Conservation (phyloP, 2,329 filamentous ascomycete species). For the Colletotrichum lindemuthianum region DNA sequence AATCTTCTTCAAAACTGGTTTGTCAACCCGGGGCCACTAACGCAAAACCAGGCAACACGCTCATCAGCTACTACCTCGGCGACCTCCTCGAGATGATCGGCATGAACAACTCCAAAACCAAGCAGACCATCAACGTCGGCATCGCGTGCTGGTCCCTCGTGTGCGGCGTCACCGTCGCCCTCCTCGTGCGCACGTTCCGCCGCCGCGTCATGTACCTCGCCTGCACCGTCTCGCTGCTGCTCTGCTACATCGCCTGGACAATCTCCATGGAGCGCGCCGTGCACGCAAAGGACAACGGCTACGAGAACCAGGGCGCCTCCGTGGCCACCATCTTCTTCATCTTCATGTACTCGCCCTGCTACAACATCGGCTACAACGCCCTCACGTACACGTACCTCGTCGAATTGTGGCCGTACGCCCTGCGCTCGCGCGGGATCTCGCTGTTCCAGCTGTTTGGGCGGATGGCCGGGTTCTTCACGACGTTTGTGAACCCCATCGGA, state of each 20-base stretch:
- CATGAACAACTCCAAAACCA: conserved; percentile 50
- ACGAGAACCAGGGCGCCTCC: conserved; percentile 45
- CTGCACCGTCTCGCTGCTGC: conserved; percentile 50
- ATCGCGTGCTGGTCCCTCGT: conserved; percentile 59
- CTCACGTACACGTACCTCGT: conserved; percentile 70
- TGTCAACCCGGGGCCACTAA: too few relatives aligned
- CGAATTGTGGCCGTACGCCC: conserved; percentile 68
- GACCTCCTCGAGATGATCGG: conserved; percentile 58
- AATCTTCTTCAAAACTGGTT: too few relatives aligned
- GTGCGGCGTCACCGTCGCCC: conserved; percentile 53
- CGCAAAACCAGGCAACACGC: conserved; percentile 55
- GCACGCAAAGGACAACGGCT: conserved; percentile 42
- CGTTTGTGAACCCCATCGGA: conserved; percentile 38
- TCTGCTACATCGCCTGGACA: conserved; percentile 65
- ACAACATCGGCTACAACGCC: conserved; percentile 70
- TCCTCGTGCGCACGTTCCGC: conserved; percentile 55
- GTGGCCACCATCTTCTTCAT: conserved; percentile 63
- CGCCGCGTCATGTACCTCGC: conserved; percentile 59
- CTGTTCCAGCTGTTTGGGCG: conserved; percentile 46
- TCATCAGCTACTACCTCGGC: conserved; percentile 59
- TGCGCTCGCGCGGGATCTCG: conserved; percentile 63
- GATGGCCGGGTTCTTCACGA: conserved; percentile 36
- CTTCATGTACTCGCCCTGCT: conserved; percentile 63
- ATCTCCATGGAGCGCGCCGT: conserved; percentile 53
- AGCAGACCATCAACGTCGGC: conserved; percentile 57